phyloP scores from a whole-genome alignment of 1,284 basidiomycete species.

The Rhodotorula glutinis region DNA sequence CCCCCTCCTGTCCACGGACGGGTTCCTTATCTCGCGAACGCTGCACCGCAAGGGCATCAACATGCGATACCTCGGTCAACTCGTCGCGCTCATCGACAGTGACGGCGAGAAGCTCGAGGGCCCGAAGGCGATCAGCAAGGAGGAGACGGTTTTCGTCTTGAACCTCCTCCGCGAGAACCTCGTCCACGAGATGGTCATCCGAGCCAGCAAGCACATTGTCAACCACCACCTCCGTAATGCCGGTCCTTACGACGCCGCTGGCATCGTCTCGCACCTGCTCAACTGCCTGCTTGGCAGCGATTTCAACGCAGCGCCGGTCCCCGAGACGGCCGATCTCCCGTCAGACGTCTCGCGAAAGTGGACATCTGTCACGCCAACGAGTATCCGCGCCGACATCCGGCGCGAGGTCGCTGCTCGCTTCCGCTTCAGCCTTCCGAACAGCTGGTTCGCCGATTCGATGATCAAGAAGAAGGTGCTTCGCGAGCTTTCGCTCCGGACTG shows the following conservation, averaged over 20 bases:
- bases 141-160: conserved; percentile 41
- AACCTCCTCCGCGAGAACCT: conserved; percentile 44
- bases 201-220: conserved; percentile 56
- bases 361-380: conserved; percentile 53
- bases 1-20: conserved; percentile 53
- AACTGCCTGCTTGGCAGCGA: conserved; percentile 57
- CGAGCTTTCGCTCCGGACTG: conserved; percentile 54
- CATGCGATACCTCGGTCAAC: conserved; percentile 58
- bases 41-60: conserved; percentile 59
- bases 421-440: conserved; percentile 53
- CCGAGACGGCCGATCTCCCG: conserved; percentile 48
- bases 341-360: conserved; percentile 48
- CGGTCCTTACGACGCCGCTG: conserved; percentile 49
- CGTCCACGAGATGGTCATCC: conserved; percentile 58
- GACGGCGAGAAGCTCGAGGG: conserved; percentile 45
- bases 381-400: conserved; percentile 50
- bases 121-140: conserved; percentile 19
- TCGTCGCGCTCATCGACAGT: conserved; percentile 50
- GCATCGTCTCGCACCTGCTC: conserved; percentile 57
- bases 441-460: conserved; percentile 51
- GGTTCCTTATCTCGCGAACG: conserved; percentile 53
- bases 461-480: conserved; percentile 48
- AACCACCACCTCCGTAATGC: conserved; percentile 50
- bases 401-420: conserved; percentile 53
- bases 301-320: conserved; percentile 51